Evolutionary conservation across 129 eudicot genomes (phyloP), one percentile per base, ranked within the genome.

Genomic region (Gnaphalium uliginosum): DNA sequence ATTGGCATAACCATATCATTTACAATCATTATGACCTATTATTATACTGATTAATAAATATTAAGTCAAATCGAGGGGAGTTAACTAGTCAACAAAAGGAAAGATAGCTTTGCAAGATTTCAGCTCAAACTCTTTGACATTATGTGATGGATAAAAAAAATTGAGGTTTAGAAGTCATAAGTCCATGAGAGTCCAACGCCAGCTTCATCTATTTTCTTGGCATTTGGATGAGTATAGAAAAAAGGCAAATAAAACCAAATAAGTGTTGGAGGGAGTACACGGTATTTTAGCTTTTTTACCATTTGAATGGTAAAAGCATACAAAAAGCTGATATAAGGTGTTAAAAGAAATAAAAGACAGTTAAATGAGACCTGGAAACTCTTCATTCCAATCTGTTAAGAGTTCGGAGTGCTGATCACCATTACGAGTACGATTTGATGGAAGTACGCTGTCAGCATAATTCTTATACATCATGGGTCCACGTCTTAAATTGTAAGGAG

Each of bases 371-470:
- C 97, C 97, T 89, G 97, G 97, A 83, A 92, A 92, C 75, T 92
- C 97, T 82, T 83, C 82, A 60, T 87, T 85, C 97, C 92, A 92
- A 66, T 89, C 90, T n/a, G 85, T 27, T 66, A 76, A 78, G 85
- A 84, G 84, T 27, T 94, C 98, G 11, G 89, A 88, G 68, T 83
- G 77, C 32, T 71, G 83, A 14, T 78, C 96, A 69, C 88, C 87
- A 67, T 84, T 79, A 39, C 91, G 91, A 21, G 93, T 62, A 30
- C 84, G 87, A 73, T 81, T 53, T 10, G 97, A 82, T 57, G 91
- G 72, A 72, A 75, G 70, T 22, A 50, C 73, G 23, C 79, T 80
- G 35, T 91, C 97, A 61, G 74, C 70, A 10, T 88, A 76, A 21
- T 83, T 82, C 75, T 85, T 90, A 74, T 76, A 74, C 59, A 69